Base-by-base conservation (phyloP, 2,329 filamentous ascomycete genomes). In the Gremmenia infestans region DNA sequence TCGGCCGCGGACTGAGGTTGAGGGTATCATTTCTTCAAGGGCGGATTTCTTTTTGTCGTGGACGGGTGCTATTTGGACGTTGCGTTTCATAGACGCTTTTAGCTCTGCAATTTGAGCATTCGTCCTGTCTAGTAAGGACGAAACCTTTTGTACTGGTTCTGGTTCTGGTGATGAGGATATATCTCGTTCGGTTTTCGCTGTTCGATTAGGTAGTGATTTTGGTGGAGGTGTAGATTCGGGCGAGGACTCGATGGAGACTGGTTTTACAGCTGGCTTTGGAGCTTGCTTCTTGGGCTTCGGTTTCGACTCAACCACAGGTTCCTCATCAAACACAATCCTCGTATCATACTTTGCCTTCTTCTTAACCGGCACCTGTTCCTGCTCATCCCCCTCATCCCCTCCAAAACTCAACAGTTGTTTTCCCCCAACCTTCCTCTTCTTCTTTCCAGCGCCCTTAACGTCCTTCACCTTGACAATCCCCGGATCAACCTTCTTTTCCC, bases 261-360 rank as follows among this genome's bases (percentile, higher is more conserved):
- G 67, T 57, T 63, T 71, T 17, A 54, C 45, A 8, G 47, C 46
- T 19, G 69, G 69, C 35, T 64, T 67, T 57, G 70, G 70, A 42
- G 67, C 69, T 60, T 68, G 61, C 66, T 72, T 59, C 47, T 46
- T 68, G 55, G 49, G 36, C 50, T 68, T 69, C 17, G 65, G 56
- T 57, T 70, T 70, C 35, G 61, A 59, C 17, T 72, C 69, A 12
- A 67, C 65, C 4, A 60, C 54, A 11, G 57, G 55, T 14, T 78
- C 76, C n/a, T 79, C 76, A 36, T 82, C 80, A 70, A 82, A 83
- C 17, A 90, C 85, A 50, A 93, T 81, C 62, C 88, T 82, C 1
- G 87, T 84, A 66, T 93, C 89, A 65, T 88, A 92, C 70, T 91
- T 93, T 23, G 83, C 77, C 70, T 90, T 92, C 70, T 92, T 92